Evolutionary conservation across 2,329 filamentous ascomycete genomes (phyloP).

Genomic region (Fusarium compactum): DNA sequence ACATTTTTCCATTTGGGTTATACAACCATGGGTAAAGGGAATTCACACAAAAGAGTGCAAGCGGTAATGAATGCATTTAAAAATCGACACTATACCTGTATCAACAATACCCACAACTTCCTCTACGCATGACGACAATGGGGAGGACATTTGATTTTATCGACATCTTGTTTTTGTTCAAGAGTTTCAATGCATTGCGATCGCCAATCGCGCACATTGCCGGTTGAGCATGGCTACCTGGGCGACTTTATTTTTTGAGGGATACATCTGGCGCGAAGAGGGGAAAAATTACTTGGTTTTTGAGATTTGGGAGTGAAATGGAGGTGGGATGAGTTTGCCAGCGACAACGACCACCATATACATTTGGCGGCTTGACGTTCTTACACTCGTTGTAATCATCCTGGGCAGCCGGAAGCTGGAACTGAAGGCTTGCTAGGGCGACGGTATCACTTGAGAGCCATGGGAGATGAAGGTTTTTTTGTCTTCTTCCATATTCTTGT

Average conservation of each 20-base stretch:
- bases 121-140: constrained; percentile 47
- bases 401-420: constrained; percentile 54
- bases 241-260: constrained; percentile 30
- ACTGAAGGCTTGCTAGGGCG: constrained; percentile 50
- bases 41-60: constrained; percentile 56
- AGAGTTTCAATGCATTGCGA: constrained; percentile 46
- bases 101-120: constrained; percentile 53
- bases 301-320: constrained; percentile 29
- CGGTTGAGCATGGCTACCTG: constrained; percentile 42
- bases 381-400: constrained; percentile 67
- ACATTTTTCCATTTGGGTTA: constrained; percentile 40
- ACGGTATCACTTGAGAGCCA: constrained; percentile 47
- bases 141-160: constrained; percentile 46
- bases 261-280: constrained; percentile 42
- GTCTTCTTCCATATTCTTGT: constrained; percentile 51
- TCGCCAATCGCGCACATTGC: constrained; percentile 19
- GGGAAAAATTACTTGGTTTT: constrained; percentile 30
- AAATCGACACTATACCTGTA: constrained; percentile 59
- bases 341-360: constrained; percentile 45
- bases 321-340: constrained; percentile 40
- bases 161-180: constrained; percentile 33
- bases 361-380: constrained; percentile 55
- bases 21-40: constrained; percentile 50
- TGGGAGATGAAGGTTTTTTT: constrained; percentile 34
- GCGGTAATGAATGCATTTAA: constrained; percentile 57